A percentile compares a stretch with the other conserved stretches of the same genome.
Evolutionary conservation across 192 early-diverging fungal species (phyloP).

Genomic region (Gigaspora rosea): DNA sequence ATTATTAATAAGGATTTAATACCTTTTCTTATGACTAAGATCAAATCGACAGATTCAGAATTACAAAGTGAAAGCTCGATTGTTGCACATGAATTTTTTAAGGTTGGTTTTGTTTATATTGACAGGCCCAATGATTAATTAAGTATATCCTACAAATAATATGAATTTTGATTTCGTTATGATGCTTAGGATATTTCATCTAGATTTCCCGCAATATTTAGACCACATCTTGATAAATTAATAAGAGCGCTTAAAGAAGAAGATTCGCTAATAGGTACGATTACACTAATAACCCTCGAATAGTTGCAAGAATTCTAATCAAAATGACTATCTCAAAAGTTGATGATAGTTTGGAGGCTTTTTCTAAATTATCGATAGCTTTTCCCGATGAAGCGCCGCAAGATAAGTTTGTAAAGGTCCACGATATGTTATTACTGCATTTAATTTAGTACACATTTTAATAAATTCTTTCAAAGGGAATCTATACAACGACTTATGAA

Average conservation of each 20-base stretch:
- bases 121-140: not conserved
- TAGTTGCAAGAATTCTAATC: not conserved
- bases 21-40: slow-evolving; percentile 57
- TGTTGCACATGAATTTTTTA: slow-evolving; percentile 56
- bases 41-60: slow-evolving; percentile 27
- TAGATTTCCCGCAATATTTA: slow-evolving; percentile 63
- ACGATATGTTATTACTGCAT: not conserved
- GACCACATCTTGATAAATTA: slow-evolving; percentile 55
- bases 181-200: slow-evolving; percentile 45
- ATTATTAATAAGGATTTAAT: slow-evolving; percentile 73
- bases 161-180: not conserved
- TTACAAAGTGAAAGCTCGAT: slow-evolving; percentile 27
- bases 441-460: not conserved
- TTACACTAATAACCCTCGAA: not conserved
- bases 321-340: slow-evolving; percentile 26
- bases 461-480: slow-evolving; percentile 29
- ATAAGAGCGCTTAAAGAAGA: slow-evolving; percentile 45
- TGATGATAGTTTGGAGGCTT: slow-evolving; percentile 57
- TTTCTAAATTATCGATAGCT: slow-evolving; percentile 75
- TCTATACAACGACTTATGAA: slow-evolving; percentile 45
- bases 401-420: slow-evolving; percentile 28
- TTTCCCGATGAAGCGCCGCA: slow-evolving; percentile 46
- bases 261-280: slow-evolving; percentile 40
- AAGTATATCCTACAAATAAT: not conserved
- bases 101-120: slow-evolving; percentile 31